These are phyloP conservation scores for Zea mays DNA, from an alignment of 176 grass and related monocot species.

Conservation along the genomic window Zm-B73-REFERENCE-NAM-5.0 NC_050100.1:30763501-30764000, in stretches of 20 bases:
- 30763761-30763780: background rate
- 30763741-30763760: background rate
- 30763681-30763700: too few species aligned
- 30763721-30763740: background rate
- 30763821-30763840: constrained; percentile 34
- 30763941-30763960: background rate
- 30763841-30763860: constrained; percentile 34
- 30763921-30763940: background rate
- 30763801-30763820: background rate
- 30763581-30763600: too few species aligned
- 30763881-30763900: background rate
- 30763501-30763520: background rate
- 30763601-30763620: too few species aligned
- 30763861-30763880: constrained; percentile 33
- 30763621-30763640: too few species aligned
- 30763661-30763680: too few species aligned
- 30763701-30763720: too few species aligned
- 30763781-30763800: background rate
- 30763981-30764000: background rate
- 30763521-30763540: background rate
- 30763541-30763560: background rate
- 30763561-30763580: too few species aligned
- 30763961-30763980: background rate
- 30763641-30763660: too few species aligned
- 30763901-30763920: background rate